Base-by-base conservation (phyloP, 1,139 yeast genomes). In the Debaryomyces robertsiae region DNA sequence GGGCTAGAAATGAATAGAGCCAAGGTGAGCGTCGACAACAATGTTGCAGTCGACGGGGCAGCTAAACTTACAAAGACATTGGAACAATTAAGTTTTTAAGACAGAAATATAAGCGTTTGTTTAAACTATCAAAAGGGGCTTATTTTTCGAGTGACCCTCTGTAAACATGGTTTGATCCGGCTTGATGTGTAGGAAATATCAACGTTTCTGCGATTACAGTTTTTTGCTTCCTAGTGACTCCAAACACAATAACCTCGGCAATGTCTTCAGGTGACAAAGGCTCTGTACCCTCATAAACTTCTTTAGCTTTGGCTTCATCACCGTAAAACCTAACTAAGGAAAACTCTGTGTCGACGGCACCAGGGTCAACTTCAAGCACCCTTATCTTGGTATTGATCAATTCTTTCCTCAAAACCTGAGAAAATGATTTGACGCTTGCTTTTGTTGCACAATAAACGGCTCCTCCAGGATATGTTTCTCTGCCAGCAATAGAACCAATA, bases 1-100 rank as follows among this genome's bases (percentile, higher is more conserved):
- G 97, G 97, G 0, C 74, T 94, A 41, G 95, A 91, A 53, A 74
- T 79, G 44, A 84, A 77, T 49, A 73, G 94, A 51, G 87, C 93
- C 0, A 79, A 80, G 53, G 62, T 84, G 3, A 48, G 61, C 1
- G 59, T 83, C 3, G 87, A 79, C 4, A 75, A 71, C 15, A 76
- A 79, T 43, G 60, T 67, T 10, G 67, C 67, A 3, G 62, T 68
- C 1, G 79, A 73, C 30, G 93, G 94, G 3, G 85, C 91, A 1
- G 95, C 95, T 1, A 78, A 77, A 46, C 57, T 82, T 11, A 68
- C 82, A 3, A 82, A 81, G 57, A 77, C 82, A 2, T 65, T 88
- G 44, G 95, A 87, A 56, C 73, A 71, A 33, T 63, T 88, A 36
- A 66, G 79, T 2, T 86, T 86, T 58, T 86, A 62, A 27, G 7